Percentiles rank a stretch among this genome's conserved stretches.
These are phyloP conservation scores for Fraxinus sp. DNA, from an alignment of 305 asterid species.

Conservation along the genomic window DNA sequence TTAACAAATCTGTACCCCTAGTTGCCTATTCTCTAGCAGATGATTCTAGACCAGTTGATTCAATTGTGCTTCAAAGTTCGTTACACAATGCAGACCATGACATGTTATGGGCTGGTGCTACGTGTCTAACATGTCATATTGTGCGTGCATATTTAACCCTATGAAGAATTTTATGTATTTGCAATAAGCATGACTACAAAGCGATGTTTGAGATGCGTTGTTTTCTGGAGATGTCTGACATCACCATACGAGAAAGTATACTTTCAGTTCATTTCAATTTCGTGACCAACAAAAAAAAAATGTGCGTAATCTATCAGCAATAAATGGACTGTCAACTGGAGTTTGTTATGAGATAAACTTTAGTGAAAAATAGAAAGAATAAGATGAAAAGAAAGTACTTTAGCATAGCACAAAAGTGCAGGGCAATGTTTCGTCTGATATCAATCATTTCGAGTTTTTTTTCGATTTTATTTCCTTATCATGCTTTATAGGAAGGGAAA, in stretches of 20 bases:
- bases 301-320: not conserved
- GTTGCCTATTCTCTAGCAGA: not conserved
- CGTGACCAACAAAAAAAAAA: not conserved
- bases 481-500: not conserved
- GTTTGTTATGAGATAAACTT: conserved; percentile 7
- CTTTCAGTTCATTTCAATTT: not conserved
- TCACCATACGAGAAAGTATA: not conserved
- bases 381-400: conserved; percentile 3
- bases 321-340: conserved; percentile 4
- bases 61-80: not conserved
- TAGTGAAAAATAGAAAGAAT: not conserved
- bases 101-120: not conserved
- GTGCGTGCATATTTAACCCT: not conserved
- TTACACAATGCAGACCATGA: not conserved
- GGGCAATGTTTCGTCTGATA: not conserved
- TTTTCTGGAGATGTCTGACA: not conserved
- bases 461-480: not conserved
- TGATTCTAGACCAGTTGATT: not conserved
- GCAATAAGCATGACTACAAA: not conserved
- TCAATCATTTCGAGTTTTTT: not conserved
- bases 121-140: not conserved
- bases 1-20: not conserved
- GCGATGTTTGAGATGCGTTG: not conserved
- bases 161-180: not conserved
- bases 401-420: not conserved